These are phyloP conservation scores for Phytopythium chamaehyphon DNA, from an alignment of 352 stramenopile species.

Conservation along the genomic window DNA sequence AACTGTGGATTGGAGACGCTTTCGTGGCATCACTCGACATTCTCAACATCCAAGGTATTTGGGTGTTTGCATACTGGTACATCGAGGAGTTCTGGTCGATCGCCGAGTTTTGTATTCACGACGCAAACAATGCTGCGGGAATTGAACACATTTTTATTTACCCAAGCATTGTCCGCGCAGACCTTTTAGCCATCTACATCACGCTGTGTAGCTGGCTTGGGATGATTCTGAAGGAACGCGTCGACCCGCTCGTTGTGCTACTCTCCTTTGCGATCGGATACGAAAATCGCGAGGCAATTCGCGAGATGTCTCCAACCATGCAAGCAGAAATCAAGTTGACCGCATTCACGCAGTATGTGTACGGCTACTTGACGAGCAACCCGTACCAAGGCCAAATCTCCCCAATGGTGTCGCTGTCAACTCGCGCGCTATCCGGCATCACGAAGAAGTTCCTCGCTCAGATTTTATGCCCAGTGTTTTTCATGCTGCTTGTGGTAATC, in stretches of 20 bases:
- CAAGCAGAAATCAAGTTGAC: slow-evolving; percentile 8
- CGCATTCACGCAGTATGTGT: slow-evolving; percentile 11
- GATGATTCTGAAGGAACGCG: slow-evolving; percentile 13
- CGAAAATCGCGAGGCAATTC: slow-evolving; percentile 20
- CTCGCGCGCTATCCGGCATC: slow-evolving; percentile 17
- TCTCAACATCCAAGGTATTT: slow-evolving; percentile 22
- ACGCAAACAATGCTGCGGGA: slow-evolving; percentile 19
- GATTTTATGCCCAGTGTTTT: slow-evolving; percentile 24
- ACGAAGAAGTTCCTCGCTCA: slow-evolving; percentile 18
- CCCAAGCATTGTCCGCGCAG: slow-evolving; percentile 26
- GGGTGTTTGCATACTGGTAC: slow-evolving; percentile 34
- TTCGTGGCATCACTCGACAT: slow-evolving; percentile 31
- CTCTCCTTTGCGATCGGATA: slow-evolving; percentile 21
- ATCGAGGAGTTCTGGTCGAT: slow-evolving; percentile 46
- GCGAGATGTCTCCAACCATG: slow-evolving; percentile 15
- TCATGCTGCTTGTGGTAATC: slow-evolving; percentile 22
- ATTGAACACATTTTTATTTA: slow-evolving; percentile 22
- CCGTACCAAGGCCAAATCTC: slow-evolving; percentile 18
- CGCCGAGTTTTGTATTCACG: slow-evolving; percentile 34
- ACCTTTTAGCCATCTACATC: slow-evolving; percentile 37
- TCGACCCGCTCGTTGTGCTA: slow-evolving; percentile 27
- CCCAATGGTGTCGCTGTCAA: slow-evolving; percentile 25
- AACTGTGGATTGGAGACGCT: slow-evolving; percentile 37
- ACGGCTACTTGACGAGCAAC: slow-evolving; percentile 10
- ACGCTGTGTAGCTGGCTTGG: slow-evolving; percentile 17